Percentiles rank a stretch among this genome's conserved stretches.
These are phyloP conservation scores for Fusarium gaditjirri DNA, from an alignment of 2,329 filamentous ascomycete species.

Conservation along the genomic window DNA sequence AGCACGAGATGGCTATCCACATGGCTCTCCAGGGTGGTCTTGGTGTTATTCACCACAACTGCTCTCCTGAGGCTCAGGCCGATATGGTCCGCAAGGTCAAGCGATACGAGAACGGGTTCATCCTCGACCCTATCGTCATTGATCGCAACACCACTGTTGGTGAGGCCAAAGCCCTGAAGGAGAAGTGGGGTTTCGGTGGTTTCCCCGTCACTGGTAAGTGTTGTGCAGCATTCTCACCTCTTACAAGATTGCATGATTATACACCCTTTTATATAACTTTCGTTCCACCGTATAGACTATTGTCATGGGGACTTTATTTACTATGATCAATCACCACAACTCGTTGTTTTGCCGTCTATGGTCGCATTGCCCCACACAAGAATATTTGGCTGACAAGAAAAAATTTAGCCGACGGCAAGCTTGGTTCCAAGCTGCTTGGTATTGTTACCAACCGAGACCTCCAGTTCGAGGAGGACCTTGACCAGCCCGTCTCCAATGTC, in stretches of 20 bases:
- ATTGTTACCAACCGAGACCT: conserved; percentile 99
- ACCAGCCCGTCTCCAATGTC: conserved; percentile 82
- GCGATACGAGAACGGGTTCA: conserved; percentile 99
- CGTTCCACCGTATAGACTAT: conserved; percentile 97
- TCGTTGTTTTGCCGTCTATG: conserved; percentile 13
- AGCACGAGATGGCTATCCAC: conserved; percentile 99
- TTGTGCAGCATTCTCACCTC: conserved; percentile 8
- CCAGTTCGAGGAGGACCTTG: conserved; percentile 86
- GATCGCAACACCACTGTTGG: conserved; percentile 86
- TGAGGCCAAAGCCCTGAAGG: conserved; percentile 91
- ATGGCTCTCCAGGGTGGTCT: conserved; percentile 90
- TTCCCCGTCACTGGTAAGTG: conserved; percentile 97
- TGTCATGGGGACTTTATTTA: conserved; percentile 79
- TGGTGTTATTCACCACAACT: conserved; percentile 99
- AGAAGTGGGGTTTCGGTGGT: conserved; percentile 98
- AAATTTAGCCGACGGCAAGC: conserved; percentile 83
- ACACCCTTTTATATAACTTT: conserved; percentile 94
- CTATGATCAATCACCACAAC: conserved; percentile 47
- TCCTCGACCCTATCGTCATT: conserved; percentile 93
- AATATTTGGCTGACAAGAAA: conserved; percentile 37
- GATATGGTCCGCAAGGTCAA: conserved; percentile 99
- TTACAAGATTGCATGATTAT: conserved; percentile 75
- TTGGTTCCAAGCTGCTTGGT: conserved; percentile 94
- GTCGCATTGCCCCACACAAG: conserved; percentile 20
- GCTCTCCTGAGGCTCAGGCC: conserved; percentile 94